Conservation (phyloP, 805 yeast genomes). For the Saturnispora bothae region DNA sequence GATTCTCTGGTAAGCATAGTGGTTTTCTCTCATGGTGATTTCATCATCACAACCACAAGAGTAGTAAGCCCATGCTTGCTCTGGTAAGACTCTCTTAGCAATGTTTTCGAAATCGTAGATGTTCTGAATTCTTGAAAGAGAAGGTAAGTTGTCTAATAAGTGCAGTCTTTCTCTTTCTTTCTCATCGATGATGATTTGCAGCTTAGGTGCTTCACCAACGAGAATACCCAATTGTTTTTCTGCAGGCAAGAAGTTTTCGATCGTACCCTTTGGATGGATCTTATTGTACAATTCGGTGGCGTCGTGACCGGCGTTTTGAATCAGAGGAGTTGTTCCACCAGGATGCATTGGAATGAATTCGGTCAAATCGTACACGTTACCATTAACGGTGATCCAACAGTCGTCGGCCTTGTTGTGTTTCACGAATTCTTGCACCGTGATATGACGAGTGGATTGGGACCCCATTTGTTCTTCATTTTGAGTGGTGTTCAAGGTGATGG, state of each 20-base stretch:
- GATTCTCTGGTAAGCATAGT: slow-evolving; percentile 75
- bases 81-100: slow-evolving; percentile 67
- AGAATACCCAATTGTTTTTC: slow-evolving; percentile 53
- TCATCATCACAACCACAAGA: slow-evolving; percentile 91
- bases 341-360: slow-evolving; percentile 38
- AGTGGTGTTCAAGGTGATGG: neutral
- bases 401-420: slow-evolving; percentile 49
- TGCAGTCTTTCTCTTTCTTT: slow-evolving; percentile 36
- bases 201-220: slow-evolving; percentile 26
- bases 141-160: slow-evolving; percentile 47
- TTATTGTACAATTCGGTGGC: slow-evolving; percentile 71
- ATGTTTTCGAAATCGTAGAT: slow-evolving; percentile 79
- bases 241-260: slow-evolving; percentile 48
- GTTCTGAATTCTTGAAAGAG: slow-evolving; percentile 61
- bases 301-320: slow-evolving; percentile 40
- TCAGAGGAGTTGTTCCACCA: slow-evolving; percentile 37
- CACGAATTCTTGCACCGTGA: slow-evolving; percentile 30
- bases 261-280: slow-evolving; percentile 78
- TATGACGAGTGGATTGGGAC: slow-evolving; percentile 6
- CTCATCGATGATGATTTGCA: slow-evolving; percentile 28
- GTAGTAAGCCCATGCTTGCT: slow-evolving; percentile 85
- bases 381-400: slow-evolving; percentile 81
- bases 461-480: slow-evolving; percentile 8
- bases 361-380: slow-evolving; percentile 72
- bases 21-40: slow-evolving; percentile 80